Evolutionary conservation across 2,329 filamentous ascomycete genomes (phyloP), one percentile per base, ranked within the genome.

Genomic region (Stemphylium beticola): DNA sequence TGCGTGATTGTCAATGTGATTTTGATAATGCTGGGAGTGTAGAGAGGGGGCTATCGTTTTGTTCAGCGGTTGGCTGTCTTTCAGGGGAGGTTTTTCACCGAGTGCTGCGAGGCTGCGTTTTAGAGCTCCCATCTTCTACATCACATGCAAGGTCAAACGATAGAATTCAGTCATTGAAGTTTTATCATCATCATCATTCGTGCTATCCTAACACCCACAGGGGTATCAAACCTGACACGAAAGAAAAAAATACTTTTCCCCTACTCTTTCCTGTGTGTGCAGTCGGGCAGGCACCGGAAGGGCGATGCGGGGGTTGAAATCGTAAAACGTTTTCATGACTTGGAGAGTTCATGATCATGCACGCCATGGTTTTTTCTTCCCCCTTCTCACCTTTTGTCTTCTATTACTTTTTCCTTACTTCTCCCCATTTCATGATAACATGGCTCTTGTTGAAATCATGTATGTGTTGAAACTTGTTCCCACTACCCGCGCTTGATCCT

Each of bases 171-270:
- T 11, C 20, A 26, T 9, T 32, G 40, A 52, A 45, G 34, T 46
- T 52, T 46, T 52, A 52, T 45, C 41, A 22, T 45, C 42, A 47
- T 55, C 43, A 55, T 55, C 46, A 49, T 49, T 55, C 44, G 49
- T 56, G 34, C 54, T 50, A 56, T 61, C 53, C 50, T 55, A 46
- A 53, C 53, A 60, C 53, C 60, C 43, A 47, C 49, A 39, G 24
- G 60, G 60, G 50, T 61, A 62, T 61, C 55, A 60, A 49, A 29
- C 26, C 44, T 17, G 38, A 58, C 57, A 43, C 54, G 50, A 52
- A 37, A 45, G 26, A 29, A 29, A 29, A 29, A 29, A 29, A 29
- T 31, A 48, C 40, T 22, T 34, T 49, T 45, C 4, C 49, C 50
- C 44, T 14, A 33, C 32, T 41, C 29, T 47, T 22, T 18, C 24